Base-by-base conservation (phyloP, 1,139 yeast species). In the Kodamaea anthophila region DNA sequence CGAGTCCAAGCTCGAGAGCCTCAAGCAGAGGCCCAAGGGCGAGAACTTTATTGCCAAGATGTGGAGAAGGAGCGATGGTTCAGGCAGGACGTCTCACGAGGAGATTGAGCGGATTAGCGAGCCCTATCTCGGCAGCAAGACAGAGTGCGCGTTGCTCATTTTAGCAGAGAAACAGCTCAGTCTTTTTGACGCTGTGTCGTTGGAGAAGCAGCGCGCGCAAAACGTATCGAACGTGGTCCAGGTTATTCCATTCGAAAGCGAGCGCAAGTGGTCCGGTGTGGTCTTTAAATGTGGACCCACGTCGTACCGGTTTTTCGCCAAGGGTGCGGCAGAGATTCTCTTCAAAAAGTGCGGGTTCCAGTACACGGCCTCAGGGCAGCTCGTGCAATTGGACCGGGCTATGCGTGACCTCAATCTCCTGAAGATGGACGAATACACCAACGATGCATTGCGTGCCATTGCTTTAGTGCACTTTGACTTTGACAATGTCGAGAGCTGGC, bases 241-340 rank as follows among this genome's bases (percentile, higher is more conserved):
- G 54, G 60, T 76, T 5, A 76, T 88, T 35, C 96, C 98, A 0
- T 91, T 91, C 52, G 97, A 91, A 60, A 84, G 96, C 40, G 71
- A 86, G 4, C 72, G 94, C 47, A 91, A 91, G 63, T 91, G 94
- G 87, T 85, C 94, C 48, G 95, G 94, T 31, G 59, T 87, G 10
- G 80, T 87, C 4, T 67, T 79, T 36, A 65, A 66, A 38, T 55
- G 52, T 23, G 62, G 55, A 4, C 52, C 62, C 21, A 73, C 72
- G 2, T 14, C 21, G 13, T 81, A 57, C 54, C 70, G 93, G 36
- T 60, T 87, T 32, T 79, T 74, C 38, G 65, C 84, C 38, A 91
- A 91, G 60, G 98, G 99, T 39, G 98, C 98, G 1, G 91, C 96
- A 1, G 99, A 91, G 58, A 74, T 88, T 37, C 69, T 91, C 11